Percentiles rank a stretch among this genome's conserved stretches.
These are phyloP conservation scores for Cutaneotrichosporon cyanovorans DNA, from an alignment of 1,284 basidiomycete species.

Conservation along the genomic window DNA sequence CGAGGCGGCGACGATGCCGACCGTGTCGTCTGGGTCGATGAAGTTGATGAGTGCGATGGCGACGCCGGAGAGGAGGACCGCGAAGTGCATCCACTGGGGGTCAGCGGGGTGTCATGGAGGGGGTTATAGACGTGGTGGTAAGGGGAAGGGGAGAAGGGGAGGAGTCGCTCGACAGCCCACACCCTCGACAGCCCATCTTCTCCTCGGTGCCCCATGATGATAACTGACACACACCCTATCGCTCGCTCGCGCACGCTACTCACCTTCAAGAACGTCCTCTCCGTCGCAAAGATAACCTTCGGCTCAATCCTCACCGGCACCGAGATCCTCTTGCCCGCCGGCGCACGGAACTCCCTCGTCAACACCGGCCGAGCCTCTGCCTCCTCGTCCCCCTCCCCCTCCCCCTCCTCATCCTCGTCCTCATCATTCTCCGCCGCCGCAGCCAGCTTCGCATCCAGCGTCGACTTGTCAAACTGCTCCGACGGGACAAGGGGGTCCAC, in stretches of 20 bases:
- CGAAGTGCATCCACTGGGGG: slow-evolving; percentile 86
- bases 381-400: slow-evolving; percentile 41
- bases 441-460: slow-evolving; percentile 50
- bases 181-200: no score
- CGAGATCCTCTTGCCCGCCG: slow-evolving; percentile 80
- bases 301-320: slow-evolving; percentile 92
- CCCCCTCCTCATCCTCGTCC: slow-evolving; percentile 38
- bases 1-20: slow-evolving; percentile 72
- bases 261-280: slow-evolving; percentile 55
- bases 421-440: slow-evolving; percentile 51
- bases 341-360: slow-evolving; percentile 68
- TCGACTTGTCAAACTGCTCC: slow-evolving; percentile 64
- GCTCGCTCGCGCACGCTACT: not conserved
- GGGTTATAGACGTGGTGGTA: no score
- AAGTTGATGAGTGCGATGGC: slow-evolving; percentile 90
- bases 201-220: no score
- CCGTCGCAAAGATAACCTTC: slow-evolving; percentile 89
- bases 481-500: slow-evolving; percentile 80
- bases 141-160: no score
- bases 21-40: slow-evolving; percentile 62
- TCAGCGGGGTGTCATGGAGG: slow-evolving; percentile 11
- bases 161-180: no score
- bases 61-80: slow-evolving; percentile 79
- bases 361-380: slow-evolving; percentile 37
- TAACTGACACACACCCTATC: no score